Base-by-base conservation (phyloP, 208 protist species). In the Trypanosoma grayi region DNA sequence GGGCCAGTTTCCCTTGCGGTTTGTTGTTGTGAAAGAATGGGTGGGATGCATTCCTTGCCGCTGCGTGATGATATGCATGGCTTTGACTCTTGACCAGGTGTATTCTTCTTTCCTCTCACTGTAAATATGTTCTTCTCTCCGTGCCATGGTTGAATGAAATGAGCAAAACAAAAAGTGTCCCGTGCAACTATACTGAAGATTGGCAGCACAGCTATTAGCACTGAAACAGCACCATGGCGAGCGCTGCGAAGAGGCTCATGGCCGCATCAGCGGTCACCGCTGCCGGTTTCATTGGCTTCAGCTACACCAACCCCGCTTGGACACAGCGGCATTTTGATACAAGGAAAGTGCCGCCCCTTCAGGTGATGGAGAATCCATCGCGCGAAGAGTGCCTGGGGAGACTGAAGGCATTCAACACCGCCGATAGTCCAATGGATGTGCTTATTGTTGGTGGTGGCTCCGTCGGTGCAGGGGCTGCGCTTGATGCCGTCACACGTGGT, bases 361-460 rank as follows among this genome's bases (percentile, higher is more conserved):
- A 76, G 43, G 52, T 73, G 43, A 52, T 66, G 4, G 50, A 72
- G 24, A 70, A 72, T 5, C 89, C 85, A 9, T 70, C 80, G 11
- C 82, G 89, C 27, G 68, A 76, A 1, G 77, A 76, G 57, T 90
- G 83, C 62, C 18, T 91, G 33, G 53, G 71, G 47, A 40, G 66
- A 47, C 71, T 95, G 9, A 51, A 72, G 37, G 20, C 33, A 14
- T 70, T 79, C 66, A 77, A 69, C 45, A 76, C 70, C 8, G 47
- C 76, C 0, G 73, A 90, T 33, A 73, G 82, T 9, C 70, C 90
- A 43, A 82, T 97, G 52, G 97, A 99, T 63, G 75, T 98, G 18
- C 70, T 99, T 9, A 85, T 99, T 18, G 92, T 99, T 54, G 97
- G 97, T 55, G 97, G 96, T 58, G 97, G 97, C 37, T 97, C 94